A percentile compares a stretch with the other conserved stretches of the same genome.
These are phyloP conservation scores for Monosporozyma unispora DNA, from an alignment of 805 yeast genomes.

Conservation along the genomic window DNA sequence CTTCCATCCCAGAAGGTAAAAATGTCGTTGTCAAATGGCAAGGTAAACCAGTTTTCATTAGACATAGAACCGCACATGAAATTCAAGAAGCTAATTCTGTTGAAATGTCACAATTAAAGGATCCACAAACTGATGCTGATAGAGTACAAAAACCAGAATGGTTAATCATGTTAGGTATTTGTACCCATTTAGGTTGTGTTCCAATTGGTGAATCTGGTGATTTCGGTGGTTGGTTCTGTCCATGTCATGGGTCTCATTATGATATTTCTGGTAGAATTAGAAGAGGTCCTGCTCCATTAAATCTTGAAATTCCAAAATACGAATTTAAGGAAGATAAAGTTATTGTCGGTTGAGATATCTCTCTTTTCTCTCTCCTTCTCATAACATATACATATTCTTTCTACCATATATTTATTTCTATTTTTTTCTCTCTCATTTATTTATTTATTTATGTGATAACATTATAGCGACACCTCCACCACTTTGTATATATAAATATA, in stretches of 20 bases:
- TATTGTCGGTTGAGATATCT: conserved; percentile 68
- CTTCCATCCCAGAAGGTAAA: conserved; percentile 93
- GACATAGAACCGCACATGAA: conserved; percentile 94
- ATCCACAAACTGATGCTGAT: conserved; percentile 86
- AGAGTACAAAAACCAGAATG: conserved; percentile 97
- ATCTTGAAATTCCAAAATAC: conserved; percentile 92
- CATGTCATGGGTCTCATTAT: conserved; percentile 99
- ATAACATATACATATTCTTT: not conserved
- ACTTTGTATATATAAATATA: conserved; percentile 3
- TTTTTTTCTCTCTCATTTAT: conserved; percentile 5
- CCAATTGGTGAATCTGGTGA: conserved; percentile 99
- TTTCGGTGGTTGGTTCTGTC: conserved; percentile 99
- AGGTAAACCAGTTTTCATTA: conserved; percentile 98
- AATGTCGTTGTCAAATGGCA: conserved; percentile 99
- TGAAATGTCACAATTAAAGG: conserved; percentile 73
- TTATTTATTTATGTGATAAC: not conserved
- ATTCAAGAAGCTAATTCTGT: conserved; percentile 88
- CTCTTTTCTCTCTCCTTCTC: not conserved
- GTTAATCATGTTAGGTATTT: conserved; percentile 98
- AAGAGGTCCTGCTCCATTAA: conserved; percentile 99
- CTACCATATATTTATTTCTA: conserved; percentile 1
- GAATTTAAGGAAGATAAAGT: conserved; percentile 78
- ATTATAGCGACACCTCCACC: no score
- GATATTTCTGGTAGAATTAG: conserved; percentile 99
- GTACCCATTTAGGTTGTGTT: conserved; percentile 99